phyloP scores from a whole-genome alignment of 305 asterid genomes.

The Fraxinus velutina region DNA sequence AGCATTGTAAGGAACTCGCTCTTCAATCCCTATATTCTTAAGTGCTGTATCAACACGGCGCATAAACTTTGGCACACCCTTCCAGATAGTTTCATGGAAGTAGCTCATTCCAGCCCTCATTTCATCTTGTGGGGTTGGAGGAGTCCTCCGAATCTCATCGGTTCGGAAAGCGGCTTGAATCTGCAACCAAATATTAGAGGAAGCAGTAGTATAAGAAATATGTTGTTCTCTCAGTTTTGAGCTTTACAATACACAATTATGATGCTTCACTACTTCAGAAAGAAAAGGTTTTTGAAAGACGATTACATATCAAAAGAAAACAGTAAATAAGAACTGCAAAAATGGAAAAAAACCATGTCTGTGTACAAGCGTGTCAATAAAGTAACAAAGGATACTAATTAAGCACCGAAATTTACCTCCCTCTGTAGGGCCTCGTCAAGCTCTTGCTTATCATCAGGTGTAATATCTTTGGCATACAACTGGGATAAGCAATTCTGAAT shows the following conservation, averaged over 20 bases:
- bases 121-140: constrained; percentile 97
- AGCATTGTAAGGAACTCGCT: constrained; percentile 90
- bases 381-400: neutral
- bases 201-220: neutral
- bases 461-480: constrained; percentile 71
- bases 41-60: constrained; percentile 97
- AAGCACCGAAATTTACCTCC: constrained; percentile 50
- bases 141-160: constrained; percentile 87
- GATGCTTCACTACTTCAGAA: neutral
- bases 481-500: constrained; percentile 80
- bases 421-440: constrained; percentile 92
- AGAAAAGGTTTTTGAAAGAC: neutral
- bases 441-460: constrained; percentile 90
- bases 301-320: neutral
- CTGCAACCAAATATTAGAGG: constrained; percentile 31
- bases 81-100: constrained; percentile 96
- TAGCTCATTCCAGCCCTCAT: constrained; percentile 99
- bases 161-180: constrained; percentile 99
- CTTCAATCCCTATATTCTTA: constrained; percentile 82
- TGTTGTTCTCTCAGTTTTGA: neutral
- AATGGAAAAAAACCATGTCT: neutral
- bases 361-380: neutral
- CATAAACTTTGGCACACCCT: constrained; percentile 87
- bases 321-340: neutral
- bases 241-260: neutral